Conservation (phyloP, 1,139 yeast species). For the Saccharomycopsis phalli region DNA sequence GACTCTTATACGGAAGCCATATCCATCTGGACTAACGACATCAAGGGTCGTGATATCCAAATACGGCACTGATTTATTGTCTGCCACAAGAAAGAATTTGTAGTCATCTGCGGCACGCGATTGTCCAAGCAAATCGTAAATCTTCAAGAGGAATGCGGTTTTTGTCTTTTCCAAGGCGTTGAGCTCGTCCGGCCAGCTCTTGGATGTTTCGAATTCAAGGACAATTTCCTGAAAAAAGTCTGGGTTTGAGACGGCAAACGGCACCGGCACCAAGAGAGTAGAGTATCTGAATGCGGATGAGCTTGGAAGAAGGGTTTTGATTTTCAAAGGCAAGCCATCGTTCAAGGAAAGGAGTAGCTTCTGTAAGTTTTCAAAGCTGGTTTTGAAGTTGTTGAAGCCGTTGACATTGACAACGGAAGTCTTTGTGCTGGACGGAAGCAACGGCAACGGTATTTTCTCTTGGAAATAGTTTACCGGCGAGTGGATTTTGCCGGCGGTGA, state of each 20-base stretch:
- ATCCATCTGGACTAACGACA: slow-evolving; percentile 79
- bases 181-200: slow-evolving; percentile 94
- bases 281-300: slow-evolving; percentile 67
- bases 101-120: slow-evolving; percentile 42
- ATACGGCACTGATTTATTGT: slow-evolving; percentile 53
- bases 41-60: slow-evolving; percentile 53
- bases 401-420: slow-evolving; percentile 44
- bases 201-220: slow-evolving; percentile 79
- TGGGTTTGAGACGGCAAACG: slow-evolving; percentile 68
- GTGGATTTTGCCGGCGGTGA: slow-evolving; percentile 34
- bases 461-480: slow-evolving; percentile 39
- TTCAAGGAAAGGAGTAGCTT: slow-evolving; percentile 34
- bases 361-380: slow-evolving; percentile 59
- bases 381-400: slow-evolving; percentile 48
- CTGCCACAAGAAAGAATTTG: slow-evolving; percentile 49
- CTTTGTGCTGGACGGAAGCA: slow-evolving; percentile 45
- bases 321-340: slow-evolving; percentile 55
- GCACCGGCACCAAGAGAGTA: slow-evolving; percentile 70
- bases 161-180: slow-evolving; percentile 81
- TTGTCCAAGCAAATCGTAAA: slow-evolving; percentile 46
- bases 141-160: slow-evolving; percentile 74
- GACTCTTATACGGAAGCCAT: slow-evolving; percentile 66
- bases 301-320: slow-evolving; percentile 66
- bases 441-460: slow-evolving; percentile 49
- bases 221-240: slow-evolving; percentile 76